A percentile compares a stretch with the other conserved stretches of the same genome.
phyloP scores from a whole-genome alignment of 2,329 filamentous ascomycete genomes.

The Fusarium sp. region DNA sequence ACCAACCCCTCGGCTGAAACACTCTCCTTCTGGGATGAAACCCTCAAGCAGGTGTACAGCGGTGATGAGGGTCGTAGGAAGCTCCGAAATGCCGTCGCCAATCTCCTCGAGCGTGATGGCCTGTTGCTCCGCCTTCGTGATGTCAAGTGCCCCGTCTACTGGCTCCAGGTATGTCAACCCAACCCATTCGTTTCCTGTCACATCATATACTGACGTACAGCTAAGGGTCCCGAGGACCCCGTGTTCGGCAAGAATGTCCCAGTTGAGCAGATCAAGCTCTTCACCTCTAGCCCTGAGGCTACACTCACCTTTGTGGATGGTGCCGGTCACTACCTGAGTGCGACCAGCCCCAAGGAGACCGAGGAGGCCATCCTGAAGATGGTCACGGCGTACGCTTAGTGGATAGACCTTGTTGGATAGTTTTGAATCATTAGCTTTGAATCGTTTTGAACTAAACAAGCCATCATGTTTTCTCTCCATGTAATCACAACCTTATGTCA shows the following conservation, averaged over 20 bases:
- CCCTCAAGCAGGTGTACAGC: slow-evolving; percentile 59
- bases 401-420: background rate
- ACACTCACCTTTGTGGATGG: slow-evolving; percentile 58
- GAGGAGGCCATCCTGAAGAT: slow-evolving; percentile 59
- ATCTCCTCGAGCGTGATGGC: slow-evolving; percentile 61
- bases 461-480: background rate
- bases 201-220: slow-evolving; percentile 8
- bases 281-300: slow-evolving; percentile 59
- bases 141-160: slow-evolving; percentile 64
- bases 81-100: slow-evolving; percentile 59
- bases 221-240: slow-evolving; percentile 61
- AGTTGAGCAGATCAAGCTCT: slow-evolving; percentile 63
- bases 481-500: background rate
- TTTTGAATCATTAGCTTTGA: background rate
- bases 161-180: slow-evolving; percentile 59
- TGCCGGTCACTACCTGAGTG: slow-evolving; percentile 63
- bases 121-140: slow-evolving; percentile 59
- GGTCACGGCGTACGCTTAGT: slow-evolving; percentile 54
- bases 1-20: slow-evolving; percentile 52
- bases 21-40: slow-evolving; percentile 59
- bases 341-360: slow-evolving; percentile 60
- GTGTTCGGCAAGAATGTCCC: slow-evolving; percentile 57
- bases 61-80: slow-evolving; percentile 64
- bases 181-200: background rate
- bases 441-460: background rate